Base-by-base conservation (phyloP, 106 monocot species). In the Chionographis japonica region DNA sequence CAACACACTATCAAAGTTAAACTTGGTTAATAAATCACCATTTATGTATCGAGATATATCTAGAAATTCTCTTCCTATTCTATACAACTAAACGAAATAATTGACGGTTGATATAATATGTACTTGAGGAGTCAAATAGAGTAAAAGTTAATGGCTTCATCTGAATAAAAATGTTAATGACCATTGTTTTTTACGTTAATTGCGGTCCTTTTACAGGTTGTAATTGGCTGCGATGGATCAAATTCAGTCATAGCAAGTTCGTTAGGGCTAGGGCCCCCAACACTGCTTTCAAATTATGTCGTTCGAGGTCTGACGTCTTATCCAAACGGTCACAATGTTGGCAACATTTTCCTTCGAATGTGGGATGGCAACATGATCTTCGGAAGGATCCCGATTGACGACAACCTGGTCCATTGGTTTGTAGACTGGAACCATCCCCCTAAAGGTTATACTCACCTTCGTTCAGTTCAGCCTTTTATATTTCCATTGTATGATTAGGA, bases 171-270 rank as follows among this genome's bases (percentile, higher is more conserved):
- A 10, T 6, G 46, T 10, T 46, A 46, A 46, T 4, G 9, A 46
- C 9, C 42, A 40, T 19, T 40, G 16, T 19, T 18, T 65, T 15
- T 50, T 7, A 49, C 3, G 19, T 5, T 14, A 19, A 18, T 43
- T 27, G 27, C 27, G 27, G 0, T 65, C 3, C 42, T 50, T 9
- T 4, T 74, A 35, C 56, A 85, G 85, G 66, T 87, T 70, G 50
- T 87, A 19, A 70, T 87, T 65, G 82, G 79, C 16, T 87, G 82
- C 12, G 86, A 87, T 39, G 86, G 86, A 58, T 70, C 64, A 40
- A 75, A 82, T 46, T 86, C 86, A 15, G 40, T 78, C 13, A 67
- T 86, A 51, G 71, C 79, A 37, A 87, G 50, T 9, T 51, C 69
- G 8, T 38, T 87, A 18, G 68, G 76, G 13, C 65, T 83, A 3